These are phyloP conservation scores for Ambrosiella cleistominuta DNA, from an alignment of 2,329 filamentous ascomycete species.

Conservation along the genomic window DNA sequence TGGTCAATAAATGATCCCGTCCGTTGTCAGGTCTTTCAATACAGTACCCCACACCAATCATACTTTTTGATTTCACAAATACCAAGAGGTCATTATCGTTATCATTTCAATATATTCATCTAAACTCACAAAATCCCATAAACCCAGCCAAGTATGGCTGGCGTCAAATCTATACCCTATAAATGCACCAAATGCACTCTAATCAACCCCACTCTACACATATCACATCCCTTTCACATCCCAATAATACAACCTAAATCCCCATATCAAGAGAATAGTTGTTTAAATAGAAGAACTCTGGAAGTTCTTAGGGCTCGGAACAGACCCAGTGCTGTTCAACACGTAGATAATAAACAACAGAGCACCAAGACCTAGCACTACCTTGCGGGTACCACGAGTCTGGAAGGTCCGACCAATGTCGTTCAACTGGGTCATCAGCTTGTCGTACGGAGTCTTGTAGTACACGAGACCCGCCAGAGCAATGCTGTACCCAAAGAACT, in stretches of 20 bases:
- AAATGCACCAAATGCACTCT: too few relatives aligned
- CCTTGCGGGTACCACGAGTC: slow-evolving; percentile 9
- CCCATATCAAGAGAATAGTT: too few relatives aligned
- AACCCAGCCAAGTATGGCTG: too few relatives aligned
- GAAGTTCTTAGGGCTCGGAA: background rate
- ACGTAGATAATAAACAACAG: slow-evolving; percentile 9
- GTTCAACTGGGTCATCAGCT: slow-evolving; percentile 53
- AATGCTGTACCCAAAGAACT: slow-evolving; percentile 72
- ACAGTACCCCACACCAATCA: too few relatives aligned
- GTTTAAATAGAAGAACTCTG: background rate
- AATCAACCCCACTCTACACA: too few relatives aligned
- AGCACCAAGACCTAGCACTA: background rate
- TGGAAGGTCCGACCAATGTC: slow-evolving; percentile 40
- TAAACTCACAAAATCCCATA: background rate
- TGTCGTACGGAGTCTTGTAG: slow-evolving; percentile 61
- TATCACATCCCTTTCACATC: too few relatives aligned
- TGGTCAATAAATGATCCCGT: too few relatives aligned
- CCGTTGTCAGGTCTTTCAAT: too few relatives aligned
- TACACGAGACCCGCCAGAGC: slow-evolving; percentile 62
- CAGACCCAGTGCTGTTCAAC: background rate
- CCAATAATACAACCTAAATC: too few relatives aligned
- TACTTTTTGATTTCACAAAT: too few relatives aligned
- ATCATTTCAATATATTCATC: background rate
- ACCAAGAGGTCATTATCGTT: background rate
- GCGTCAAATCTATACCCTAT: too few relatives aligned